Percentiles rank a stretch among this genome's conserved stretches.
Conservation (phyloP, 768 basidiomycete species). For the Boletus vinaceobasis region DNA sequence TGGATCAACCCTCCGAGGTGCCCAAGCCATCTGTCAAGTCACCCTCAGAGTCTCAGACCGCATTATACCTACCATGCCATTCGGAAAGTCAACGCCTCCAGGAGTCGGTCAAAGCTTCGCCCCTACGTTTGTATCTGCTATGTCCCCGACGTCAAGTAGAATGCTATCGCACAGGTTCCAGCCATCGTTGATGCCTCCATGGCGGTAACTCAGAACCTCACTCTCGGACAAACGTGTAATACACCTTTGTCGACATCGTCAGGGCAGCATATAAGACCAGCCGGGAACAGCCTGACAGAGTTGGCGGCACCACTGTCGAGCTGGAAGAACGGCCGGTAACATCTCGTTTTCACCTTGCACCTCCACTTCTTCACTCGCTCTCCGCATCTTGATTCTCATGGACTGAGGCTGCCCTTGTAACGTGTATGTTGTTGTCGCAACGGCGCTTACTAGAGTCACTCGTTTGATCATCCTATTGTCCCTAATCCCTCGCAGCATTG, state of each 20-base stretch:
- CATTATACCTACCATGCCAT: too few relatives aligned
- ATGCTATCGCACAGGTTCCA: constrained; percentile 27
- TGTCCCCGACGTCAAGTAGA: constrained; percentile 12
- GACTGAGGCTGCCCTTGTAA: background rate
- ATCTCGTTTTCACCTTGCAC: background rate
- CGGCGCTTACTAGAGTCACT: constrained; percentile 2
- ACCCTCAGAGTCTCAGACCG: too few relatives aligned
- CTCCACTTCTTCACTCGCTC: background rate
- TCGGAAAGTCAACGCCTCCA: background rate
- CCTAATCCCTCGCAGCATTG: constrained; percentile 8
- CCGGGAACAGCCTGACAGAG: constrained; percentile 26
- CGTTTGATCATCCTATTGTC: constrained; percentile 13
- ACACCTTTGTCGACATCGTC: constrained; percentile 20
- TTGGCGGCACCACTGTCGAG: constrained; percentile 54
- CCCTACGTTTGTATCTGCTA: constrained; percentile 8
- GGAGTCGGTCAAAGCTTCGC: constrained; percentile 8
- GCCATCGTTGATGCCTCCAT: constrained; percentile 29
- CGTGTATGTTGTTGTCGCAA: background rate
- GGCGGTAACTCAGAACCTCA: constrained; percentile 29
- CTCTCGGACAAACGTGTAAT: constrained; percentile 32
- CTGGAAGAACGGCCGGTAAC: constrained; percentile 43
- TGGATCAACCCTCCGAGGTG: too few relatives aligned
- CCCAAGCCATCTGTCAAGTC: too few relatives aligned
- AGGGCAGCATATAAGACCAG: constrained; percentile 1
- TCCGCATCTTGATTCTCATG: background rate